Conservation (phyloP, 345 rosid species). For the Cardamine occulta region DNA sequence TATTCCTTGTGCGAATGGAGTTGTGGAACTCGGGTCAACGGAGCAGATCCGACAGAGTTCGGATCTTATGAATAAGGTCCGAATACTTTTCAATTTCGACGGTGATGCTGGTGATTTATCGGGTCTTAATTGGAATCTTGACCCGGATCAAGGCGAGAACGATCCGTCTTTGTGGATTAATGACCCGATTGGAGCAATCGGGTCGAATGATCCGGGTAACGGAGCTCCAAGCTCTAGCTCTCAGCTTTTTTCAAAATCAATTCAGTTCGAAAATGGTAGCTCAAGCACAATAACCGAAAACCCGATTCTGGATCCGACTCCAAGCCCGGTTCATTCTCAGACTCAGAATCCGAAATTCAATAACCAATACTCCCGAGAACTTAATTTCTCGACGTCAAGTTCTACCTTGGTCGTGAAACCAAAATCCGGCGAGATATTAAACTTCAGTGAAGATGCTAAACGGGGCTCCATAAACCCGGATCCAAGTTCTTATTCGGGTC, state of each 20-base stretch:
- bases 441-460: slow-evolving; percentile 71
- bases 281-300: slow-evolving; percentile 49
- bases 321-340: slow-evolving; percentile 41
- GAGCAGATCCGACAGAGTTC: slow-evolving; percentile 72
- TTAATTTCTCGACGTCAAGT: slow-evolving; percentile 75
- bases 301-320: slow-evolving; percentile 44
- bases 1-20: slow-evolving; percentile 83
- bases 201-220: slow-evolving; percentile 32
- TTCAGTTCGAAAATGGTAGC: slow-evolving; percentile 48
- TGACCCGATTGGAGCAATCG: slow-evolving; percentile 56
- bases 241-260: slow-evolving; percentile 46
- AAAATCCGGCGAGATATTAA: slow-evolving; percentile 75
- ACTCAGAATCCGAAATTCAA: slow-evolving; percentile 40
- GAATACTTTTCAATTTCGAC: slow-evolving; percentile 69
- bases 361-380: slow-evolving; percentile 51
- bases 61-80: slow-evolving; percentile 85
- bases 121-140: slow-evolving; percentile 59
- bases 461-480: slow-evolving; percentile 46
- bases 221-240: slow-evolving; percentile 40
- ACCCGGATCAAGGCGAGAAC: slow-evolving; percentile 78
- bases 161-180: slow-evolving; percentile 87
- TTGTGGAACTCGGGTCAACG: slow-evolving; percentile 89
- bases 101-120: slow-evolving; percentile 50
- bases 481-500: slow-evolving; percentile 54
- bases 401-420: slow-evolving; percentile 59